Evolutionary conservation across 331 rosid genomes (phyloP), one percentile per base, ranked within the genome.

Genomic region (Arachis monticola): DNA sequence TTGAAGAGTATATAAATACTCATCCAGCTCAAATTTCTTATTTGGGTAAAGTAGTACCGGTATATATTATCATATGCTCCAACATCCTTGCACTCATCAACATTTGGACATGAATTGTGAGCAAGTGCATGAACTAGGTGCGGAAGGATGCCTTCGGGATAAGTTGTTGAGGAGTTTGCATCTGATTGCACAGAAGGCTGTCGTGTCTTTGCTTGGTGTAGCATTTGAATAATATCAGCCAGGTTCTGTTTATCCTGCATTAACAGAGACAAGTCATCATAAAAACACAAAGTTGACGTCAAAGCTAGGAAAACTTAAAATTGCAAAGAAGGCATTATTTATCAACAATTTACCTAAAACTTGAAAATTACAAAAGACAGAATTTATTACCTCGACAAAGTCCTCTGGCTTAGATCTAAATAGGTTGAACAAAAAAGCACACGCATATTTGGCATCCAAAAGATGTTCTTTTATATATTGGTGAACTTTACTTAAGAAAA

Each of bases 401-500:
- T 87, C 97, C 4, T 77, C 79, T 58, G 87, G 85, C 83, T 84
- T 83, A 67, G 89, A 82, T 60, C 85, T 88, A 79, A 78, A 79
- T 59, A 83, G 80, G 83, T 89, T 80, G 58, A 90, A 79, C 51
- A 92, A 77, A 81, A 95, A 87, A 27, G 98, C 96, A 81, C 98
- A 90, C 9, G 90, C 85, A 71, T 92, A 95, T 92, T 95, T 95
- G 77, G 89, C 93, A 85, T 95, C 98, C 86, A 95, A 85, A 85
- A 83, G 82, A 51, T 90, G 89, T 64, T 95, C 99, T 86, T 92
- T 95, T 69, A 90, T 84, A 83, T 95, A 90, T 71, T 92, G 99
- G 78, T 89, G 87, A 82, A 89, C 85, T 83, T 95, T 95, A 81
- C 84, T 77, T 60, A 92, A 91, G 79, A 95, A 84, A 52, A 79